Evolutionary conservation across 768 basidiomycete species (phyloP), one percentile per base, ranked within the genome.

Genomic region (Trametes cinnabarina): DNA sequence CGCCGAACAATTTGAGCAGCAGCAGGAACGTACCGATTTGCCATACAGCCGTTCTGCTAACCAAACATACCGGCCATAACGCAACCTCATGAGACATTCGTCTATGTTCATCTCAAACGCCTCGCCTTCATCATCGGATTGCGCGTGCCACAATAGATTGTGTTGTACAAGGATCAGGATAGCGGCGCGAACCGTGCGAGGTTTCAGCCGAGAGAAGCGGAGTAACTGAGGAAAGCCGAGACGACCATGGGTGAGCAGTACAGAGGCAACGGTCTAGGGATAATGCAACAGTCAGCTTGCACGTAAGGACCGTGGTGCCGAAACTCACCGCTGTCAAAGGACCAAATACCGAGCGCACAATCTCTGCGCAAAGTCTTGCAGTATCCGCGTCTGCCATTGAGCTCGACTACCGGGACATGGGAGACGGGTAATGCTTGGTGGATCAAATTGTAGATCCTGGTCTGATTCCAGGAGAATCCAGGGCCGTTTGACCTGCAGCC

Each of bases 121-220:
- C 61, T 88, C 89, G 5, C 82, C 84, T 40, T 85, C 87, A n/a
- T 85, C 84, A 9, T 86, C 85, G 5, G 80, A 80, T 37, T 81
- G 80, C 9, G 87, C 82, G 68, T 94, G 91, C 90, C 93, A 94
- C 42, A 95, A 77, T 42, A 97, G 72, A 72, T 97, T 94, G 69
- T 98, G 95, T 69, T 98, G 95, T 17, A 95, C 79, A 51, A 98
- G 81, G 43, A 88, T 82, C 43, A 97, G 76, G 19, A 95, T 74
- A 19, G 84, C 80, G 25, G 86, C 85, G 51, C 88, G 84, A 14
- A 87, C 81, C 1, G 79, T 84, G 23, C 86, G 83, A 10, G 85
- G 80, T 65, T 84, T 88, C 25, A 92, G 71, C 26, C 75, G 77
- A 1, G 92, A 83, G 67, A 85, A 85, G 30, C 88, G 86, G 32